These are phyloP conservation scores for Aspergillus fumigatiaffinis DNA, from an alignment of 2,329 filamentous ascomycete genomes.

Conservation along the genomic window DNA sequence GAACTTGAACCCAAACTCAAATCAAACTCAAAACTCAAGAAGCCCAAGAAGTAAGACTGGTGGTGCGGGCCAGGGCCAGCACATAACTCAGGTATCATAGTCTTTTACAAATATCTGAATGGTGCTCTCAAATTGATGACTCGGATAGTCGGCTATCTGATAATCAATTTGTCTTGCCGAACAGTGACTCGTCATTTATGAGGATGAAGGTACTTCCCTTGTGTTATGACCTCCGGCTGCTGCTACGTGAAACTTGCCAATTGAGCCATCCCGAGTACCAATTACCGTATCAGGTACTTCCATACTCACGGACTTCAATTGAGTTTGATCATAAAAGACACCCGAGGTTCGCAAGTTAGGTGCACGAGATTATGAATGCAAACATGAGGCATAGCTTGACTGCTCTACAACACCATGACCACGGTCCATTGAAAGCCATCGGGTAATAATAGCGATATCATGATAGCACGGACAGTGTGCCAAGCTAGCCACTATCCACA, in stretches of 20 bases:
- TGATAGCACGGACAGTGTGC: neutral
- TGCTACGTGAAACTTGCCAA: no score
- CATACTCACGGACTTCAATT: neutral
- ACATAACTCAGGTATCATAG: no score
- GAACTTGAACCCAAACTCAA: neutral
- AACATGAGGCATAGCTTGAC: neutral
- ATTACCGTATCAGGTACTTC: neutral
- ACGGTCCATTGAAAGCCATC: neutral
- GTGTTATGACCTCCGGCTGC: no score
- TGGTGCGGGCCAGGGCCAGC: neutral
- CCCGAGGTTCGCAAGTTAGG: no score
- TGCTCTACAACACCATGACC: neutral
- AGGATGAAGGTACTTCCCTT: neutral
- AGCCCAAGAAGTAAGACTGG: neutral
- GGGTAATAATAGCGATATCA: neutral
- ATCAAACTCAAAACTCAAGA: conserved; percentile 14
- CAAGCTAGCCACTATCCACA: neutral
- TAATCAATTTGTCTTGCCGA: neutral
- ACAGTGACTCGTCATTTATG: neutral
- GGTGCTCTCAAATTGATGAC: neutral
- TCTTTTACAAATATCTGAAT: neutral
- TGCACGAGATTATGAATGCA: no score
- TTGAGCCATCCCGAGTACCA: no score
- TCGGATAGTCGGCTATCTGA: neutral
- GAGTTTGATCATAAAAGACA: neutral